A percentile compares a stretch with the other conserved stretches of the same genome.
Conservation (phyloP, 768 basidiomycete species). For the Coprinellus micaceus region DNA sequence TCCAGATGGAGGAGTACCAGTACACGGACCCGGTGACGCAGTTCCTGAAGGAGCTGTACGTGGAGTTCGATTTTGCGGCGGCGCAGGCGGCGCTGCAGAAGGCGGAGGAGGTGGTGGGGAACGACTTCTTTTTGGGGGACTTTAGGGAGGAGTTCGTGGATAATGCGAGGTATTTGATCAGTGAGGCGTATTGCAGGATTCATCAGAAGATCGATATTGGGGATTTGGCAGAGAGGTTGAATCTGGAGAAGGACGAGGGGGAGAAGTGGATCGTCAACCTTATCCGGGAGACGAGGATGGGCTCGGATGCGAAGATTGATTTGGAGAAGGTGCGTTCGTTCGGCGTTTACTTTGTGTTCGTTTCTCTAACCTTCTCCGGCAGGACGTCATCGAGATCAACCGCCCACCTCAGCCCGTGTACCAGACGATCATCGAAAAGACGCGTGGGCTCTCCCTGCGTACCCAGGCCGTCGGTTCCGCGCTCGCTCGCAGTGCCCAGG, state of each 20-base stretch:
- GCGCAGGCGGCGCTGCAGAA: constrained; percentile 78
- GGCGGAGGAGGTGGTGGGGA: constrained; percentile 78
- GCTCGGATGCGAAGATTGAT: constrained; percentile 96
- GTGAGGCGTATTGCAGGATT: constrained; percentile 96
- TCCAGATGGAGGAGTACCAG: constrained; percentile 94
- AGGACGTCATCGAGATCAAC: constrained; percentile 97
- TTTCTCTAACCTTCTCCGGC: constrained; percentile 7
- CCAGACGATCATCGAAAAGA: constrained; percentile 94
- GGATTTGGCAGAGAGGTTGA: constrained; percentile 92
- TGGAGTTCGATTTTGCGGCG: constrained; percentile 94
- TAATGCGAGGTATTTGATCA: constrained; percentile 92
- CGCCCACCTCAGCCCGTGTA: constrained; percentile 87
- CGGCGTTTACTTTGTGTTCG: not conserved
- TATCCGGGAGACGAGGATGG: constrained; percentile 95
- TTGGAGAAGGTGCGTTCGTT: constrained; percentile 71
- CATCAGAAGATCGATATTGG: constrained; percentile 89
- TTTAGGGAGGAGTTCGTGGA: constrained; percentile 95
- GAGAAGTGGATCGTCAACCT: constrained; percentile 99
- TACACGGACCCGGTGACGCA: constrained; percentile 90
- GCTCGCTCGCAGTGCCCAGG: not conserved
- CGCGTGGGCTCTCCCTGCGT: constrained; percentile 84
- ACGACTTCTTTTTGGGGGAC: constrained; percentile 92
- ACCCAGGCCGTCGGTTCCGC: constrained; percentile 88
- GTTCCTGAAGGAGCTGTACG: constrained; percentile 90
- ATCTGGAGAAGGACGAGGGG: constrained; percentile 90